Percentiles rank a stretch among this genome's conserved stretches.
phyloP scores from a whole-genome alignment of 306 rosid species.

The Crataegus laevigata region DNA sequence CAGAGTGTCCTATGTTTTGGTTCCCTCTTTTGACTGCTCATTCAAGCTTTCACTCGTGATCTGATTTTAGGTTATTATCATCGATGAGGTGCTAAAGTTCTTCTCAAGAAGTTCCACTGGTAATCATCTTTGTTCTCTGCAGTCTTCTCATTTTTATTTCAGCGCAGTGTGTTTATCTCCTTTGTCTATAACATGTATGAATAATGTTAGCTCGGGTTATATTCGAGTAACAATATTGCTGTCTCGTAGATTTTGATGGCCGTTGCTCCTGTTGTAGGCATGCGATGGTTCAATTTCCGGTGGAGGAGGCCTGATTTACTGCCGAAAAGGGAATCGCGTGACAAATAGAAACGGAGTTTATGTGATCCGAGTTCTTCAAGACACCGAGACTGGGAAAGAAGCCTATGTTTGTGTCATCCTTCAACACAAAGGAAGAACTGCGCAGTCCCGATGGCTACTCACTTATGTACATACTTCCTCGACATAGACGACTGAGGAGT shows the following conservation, averaged over 20 bases:
- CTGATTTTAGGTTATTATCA: constrained; percentile 61
- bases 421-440: not conserved
- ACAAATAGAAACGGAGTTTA: constrained; percentile 43
- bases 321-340: constrained; percentile 63
- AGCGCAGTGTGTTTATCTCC: not conserved
- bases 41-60: not conserved
- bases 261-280: constrained; percentile 44
- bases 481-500: not conserved
- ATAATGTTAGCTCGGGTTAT: not conserved
- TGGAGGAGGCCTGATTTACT: constrained; percentile 76
- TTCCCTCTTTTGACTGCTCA: not conserved
- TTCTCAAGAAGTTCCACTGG: constrained; percentile 75
- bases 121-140: constrained; percentile 21
- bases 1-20: not conserved
- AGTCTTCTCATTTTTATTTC: constrained; percentile 12
- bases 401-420: not conserved
- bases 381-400: not conserved
- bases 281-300: constrained; percentile 57
- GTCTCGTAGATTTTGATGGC: not conserved
- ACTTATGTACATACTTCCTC: not conserved
- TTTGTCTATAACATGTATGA: not conserved
- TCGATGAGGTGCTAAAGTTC: constrained; percentile 86
- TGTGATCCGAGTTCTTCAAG: constrained; percentile 16
- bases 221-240: not conserved
- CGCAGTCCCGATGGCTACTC: not conserved